Evolutionary conservation across 116 monocot genomes (phyloP).

Genomic region (Trichopus zeylanicus): DNA sequence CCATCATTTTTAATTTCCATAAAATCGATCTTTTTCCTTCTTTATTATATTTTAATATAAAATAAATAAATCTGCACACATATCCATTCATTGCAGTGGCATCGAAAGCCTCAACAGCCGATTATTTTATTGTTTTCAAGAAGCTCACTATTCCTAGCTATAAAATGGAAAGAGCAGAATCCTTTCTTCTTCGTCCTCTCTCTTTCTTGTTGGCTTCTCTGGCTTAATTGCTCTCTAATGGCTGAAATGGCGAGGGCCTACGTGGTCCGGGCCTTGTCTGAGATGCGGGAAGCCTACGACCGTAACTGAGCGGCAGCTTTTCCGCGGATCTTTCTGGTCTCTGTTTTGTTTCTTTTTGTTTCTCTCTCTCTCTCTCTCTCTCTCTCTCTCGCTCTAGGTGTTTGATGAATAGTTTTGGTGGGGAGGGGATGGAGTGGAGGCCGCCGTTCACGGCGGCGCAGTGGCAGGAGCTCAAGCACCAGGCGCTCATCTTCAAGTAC

Average conservation of each 20-base stretch:
- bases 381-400: neutral
- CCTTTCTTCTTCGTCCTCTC: neutral
- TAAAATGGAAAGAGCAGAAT: neutral
- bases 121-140: neutral
- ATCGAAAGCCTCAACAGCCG: neutral
- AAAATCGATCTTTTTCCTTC: neutral
- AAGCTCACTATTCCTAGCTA: neutral
- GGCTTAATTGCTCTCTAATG: neutral
- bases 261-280: neutral
- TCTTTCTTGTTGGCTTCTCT: neutral
- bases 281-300: slow-evolving; percentile 5
- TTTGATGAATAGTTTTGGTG: slow-evolving; percentile 4
- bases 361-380: neutral
- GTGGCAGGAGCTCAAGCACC: slow-evolving; percentile 87
- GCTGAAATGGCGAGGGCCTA: neutral
- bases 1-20: neutral
- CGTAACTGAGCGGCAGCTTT: slow-evolving; percentile 1
- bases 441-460: slow-evolving; percentile 80
- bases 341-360: neutral
- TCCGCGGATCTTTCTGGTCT: neutral
- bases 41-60: neutral
- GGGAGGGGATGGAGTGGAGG: slow-evolving; percentile 8
- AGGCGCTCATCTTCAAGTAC: slow-evolving; percentile 85
- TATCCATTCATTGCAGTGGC: neutral
- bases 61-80: neutral